phyloP scores from a whole-genome alignment of 2,329 filamentous ascomycete genomes.

The Clathrospora elynae region DNA sequence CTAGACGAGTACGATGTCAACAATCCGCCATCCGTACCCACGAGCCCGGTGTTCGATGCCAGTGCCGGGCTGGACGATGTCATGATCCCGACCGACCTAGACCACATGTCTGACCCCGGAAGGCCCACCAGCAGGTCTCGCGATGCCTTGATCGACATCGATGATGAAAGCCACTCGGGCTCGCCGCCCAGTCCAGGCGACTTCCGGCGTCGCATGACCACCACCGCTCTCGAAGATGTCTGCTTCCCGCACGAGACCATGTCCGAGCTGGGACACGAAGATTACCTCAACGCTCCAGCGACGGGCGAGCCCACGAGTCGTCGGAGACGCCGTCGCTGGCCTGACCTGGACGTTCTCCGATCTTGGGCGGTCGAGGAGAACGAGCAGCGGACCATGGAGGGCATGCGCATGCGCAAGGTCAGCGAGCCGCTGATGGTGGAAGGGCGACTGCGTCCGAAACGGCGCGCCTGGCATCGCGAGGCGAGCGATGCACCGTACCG shows the following conservation, averaged over 20 bases:
- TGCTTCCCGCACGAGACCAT: constrained; percentile 83
- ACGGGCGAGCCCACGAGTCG: constrained; percentile 51
- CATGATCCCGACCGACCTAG: constrained; percentile 71
- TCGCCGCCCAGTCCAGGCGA: constrained; percentile 35
- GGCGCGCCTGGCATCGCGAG: constrained; percentile 79
- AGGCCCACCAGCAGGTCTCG: constrained; percentile 35
- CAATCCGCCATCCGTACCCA: constrained; percentile 67
- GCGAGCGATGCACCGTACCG: constrained; percentile 91
- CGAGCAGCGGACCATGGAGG: constrained; percentile 77
- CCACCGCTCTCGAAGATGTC: constrained; percentile 81
- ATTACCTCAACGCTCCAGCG: constrained; percentile 60
- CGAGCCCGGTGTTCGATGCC: constrained; percentile 60
- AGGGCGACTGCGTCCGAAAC: constrained; percentile 79
- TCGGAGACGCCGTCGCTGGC: constrained; percentile 70
- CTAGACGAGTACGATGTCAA: constrained; percentile 64
- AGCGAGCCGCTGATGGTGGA: constrained; percentile 92
- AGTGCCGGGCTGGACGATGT: constrained; percentile 63
- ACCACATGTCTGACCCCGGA: constrained; percentile 27
- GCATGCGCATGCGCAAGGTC: constrained; percentile 84
- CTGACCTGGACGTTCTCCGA: constrained; percentile 80
- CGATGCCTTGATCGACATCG: constrained; percentile 59
- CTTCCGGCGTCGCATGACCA: constrained; percentile 45
- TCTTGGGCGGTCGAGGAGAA: constrained; percentile 93
- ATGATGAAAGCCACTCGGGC: constrained; percentile 59
- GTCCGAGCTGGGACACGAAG: constrained; percentile 82